Evolutionary conservation across 257 asterid genomes (phyloP), one percentile per base, ranked within the genome.

Genomic region (Nemophila menziesii): DNA sequence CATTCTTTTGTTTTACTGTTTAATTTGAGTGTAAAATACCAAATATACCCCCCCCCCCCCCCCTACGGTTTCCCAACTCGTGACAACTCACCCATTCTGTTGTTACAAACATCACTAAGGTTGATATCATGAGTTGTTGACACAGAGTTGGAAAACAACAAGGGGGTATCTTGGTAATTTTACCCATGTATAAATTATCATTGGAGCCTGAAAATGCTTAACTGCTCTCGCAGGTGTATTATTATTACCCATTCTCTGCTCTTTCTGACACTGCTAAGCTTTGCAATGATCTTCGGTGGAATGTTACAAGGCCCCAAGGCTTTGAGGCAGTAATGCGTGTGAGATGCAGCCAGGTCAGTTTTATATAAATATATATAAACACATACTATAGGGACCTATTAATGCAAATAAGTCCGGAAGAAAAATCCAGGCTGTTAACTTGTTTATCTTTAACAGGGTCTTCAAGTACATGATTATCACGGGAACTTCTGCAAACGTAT

Each of bases 281-380:
- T 39, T 77, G 71, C 75, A 90, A 90, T 70, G 99, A 90, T 75
- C 94, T 90, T 33, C 93, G 99, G 39, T 90, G 99, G 99, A 90
- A 85, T 60, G 85, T 90, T 58, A 75, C 86, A 8, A 82, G 99
- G 71, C 94, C 96, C 20, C 96, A 90, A 72, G 99, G 96, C 44
- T 79, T 81, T 60, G 99, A 90, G 74, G 94, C 99, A 18, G 99
- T 90, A 58, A 90, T 90, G 99, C 99, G 99, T 65, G 96, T 90
- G 52, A 79, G 99, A 70, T 82, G 99, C 84, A 90, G 99, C 77
- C 85, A 79, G 89, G 99, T 82, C 60, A 58, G 63, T 55, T 29
- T 29, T 29, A 29, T 3, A 29, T 24, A 24, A 4, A 4, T 24
- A 24, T 9, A 5, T 13, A 29, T 29, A 7, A 7, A 3, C 5